Conservation (phyloP, 805 yeast genomes). For the Sugiyamaella americana region DNA sequence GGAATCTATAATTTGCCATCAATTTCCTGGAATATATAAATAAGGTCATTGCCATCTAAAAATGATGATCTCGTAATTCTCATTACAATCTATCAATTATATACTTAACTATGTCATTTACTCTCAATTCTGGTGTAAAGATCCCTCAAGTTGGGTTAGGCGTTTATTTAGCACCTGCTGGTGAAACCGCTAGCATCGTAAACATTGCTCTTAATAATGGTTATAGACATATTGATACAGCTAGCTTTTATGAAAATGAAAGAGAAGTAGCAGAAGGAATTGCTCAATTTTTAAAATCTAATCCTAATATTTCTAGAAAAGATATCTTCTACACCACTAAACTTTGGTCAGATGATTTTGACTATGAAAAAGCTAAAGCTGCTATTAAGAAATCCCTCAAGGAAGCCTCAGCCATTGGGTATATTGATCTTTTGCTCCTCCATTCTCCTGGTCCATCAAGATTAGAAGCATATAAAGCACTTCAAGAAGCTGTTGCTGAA, state of each 20-base stretch:
- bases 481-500: constrained; percentile 48
- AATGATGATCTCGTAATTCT: too few relatives aligned
- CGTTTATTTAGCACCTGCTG: constrained; percentile 20
- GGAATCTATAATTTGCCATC: too few relatives aligned
- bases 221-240: constrained; percentile 70
- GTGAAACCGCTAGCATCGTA: constrained; percentile 36
- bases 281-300: constrained; percentile 41
- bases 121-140: not conserved
- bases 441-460: constrained; percentile 44
- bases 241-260: constrained; percentile 60
- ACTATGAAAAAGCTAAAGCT: constrained; percentile 23
- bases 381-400: constrained; percentile 57
- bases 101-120: constrained; percentile 7
- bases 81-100: not conserved
- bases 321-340: constrained; percentile 57
- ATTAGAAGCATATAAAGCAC: constrained; percentile 47
- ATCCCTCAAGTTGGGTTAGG: constrained; percentile 28
- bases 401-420: constrained; percentile 37
- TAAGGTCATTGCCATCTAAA: not conserved
- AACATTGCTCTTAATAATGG: constrained; percentile 58
- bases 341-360: constrained; percentile 39
- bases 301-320: constrained; percentile 49
- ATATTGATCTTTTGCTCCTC: constrained; percentile 65
- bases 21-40: not conserved
- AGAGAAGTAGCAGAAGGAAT: constrained; percentile 56